Base-by-base conservation (phyloP, 257 asterid genomes). In the Solanum gracilifrons region DNA sequence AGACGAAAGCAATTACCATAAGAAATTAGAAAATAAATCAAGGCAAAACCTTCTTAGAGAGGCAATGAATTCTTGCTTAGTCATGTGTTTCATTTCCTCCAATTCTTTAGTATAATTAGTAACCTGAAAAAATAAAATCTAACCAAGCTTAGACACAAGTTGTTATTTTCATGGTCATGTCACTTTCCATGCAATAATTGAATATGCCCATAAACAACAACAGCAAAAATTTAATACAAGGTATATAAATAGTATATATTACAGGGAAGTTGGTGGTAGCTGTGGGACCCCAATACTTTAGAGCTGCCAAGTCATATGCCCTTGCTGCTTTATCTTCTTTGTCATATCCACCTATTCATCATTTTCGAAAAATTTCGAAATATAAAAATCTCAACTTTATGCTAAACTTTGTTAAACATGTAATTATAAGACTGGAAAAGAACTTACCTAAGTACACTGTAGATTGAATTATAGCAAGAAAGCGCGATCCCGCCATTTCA, bases 261-360 rank as follows among this genome's bases (percentile, higher is more conserved):
- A 96, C 99, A 85, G 99, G 97, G 88, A 93, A 94, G 90, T 96
- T 96, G 86, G 99, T 96, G 66, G 97, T 96, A 73, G 99, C 98
- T 16, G 94, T 89, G n/a, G 98, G 87, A 84, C 99, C 99, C 99
- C 99, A 96, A 88, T 96, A 96, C 83, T 95, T 96, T 64, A 96
- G 94, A 27, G 99, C 98, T 33, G 99, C 99, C 92, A 96, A 89
- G 90, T 96, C 99, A 79, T 96, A 96, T 5, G 99, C 89, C 85
- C 98, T 91, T 9, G 99, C 99, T 2, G 99, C 99, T 93, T 92
- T 95, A 16, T 95, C 99, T 91, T 96, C 99, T 82, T 95, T 95
- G 88, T 96, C 99, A 91, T 96, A 96, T 8, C 99, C 99, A 89
- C 99, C 99, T 95, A 89, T 64, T 69, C 36, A 68, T 76, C 80